Evolutionary conservation across 345 rosid genomes (phyloP), one percentile per base, ranked within the genome.

Genomic region (Balakata baccata): DNA sequence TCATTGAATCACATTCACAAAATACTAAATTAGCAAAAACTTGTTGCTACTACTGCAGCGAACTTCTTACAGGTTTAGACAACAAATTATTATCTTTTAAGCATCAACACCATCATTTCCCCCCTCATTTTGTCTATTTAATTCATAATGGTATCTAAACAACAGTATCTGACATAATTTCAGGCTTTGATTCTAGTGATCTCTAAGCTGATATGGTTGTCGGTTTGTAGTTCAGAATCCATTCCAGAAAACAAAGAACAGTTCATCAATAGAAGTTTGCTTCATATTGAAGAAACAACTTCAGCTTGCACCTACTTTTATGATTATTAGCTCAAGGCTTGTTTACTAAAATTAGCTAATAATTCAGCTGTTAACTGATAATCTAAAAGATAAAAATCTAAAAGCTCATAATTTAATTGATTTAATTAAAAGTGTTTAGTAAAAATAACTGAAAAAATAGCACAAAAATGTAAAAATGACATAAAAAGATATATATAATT

Each of bases 141-240:
- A 61, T 56, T 37, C 37, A 63, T 49, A 73, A 47, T 73, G 39
- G 66, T 23, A 71, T 25, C 18, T 14, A 43, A 45, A 71, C 81
- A 78, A 38, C 81, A 79, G 74, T 70, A 82, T 75, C 86, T 65
- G 82, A 74, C 85, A 81, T 46, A 29, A 72, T 81, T 73, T 81
- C 80, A 22, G 37, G 75, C 70, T 65, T 65, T 58, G 59, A 73
- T 41, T 79, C 59, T 20, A 58, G 49, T 64, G 72, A 81, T 59
- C 54, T 37, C 60, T 57, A 59, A 22, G 76, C 61, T 75, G 68
- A 78, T 70, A 69, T 65, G 41, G 70, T 60, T 76, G 75, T 75
- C 66, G 68, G 66, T 5, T 12, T 38, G 23, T 57, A 70, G 58
- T 45, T 56, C 71, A 8, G 72, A 34, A 54, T 67, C 58, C n/a